Conservation (phyloP, 2,329 filamentous ascomycete genomes). For the Curvularia eragrostidis region DNA sequence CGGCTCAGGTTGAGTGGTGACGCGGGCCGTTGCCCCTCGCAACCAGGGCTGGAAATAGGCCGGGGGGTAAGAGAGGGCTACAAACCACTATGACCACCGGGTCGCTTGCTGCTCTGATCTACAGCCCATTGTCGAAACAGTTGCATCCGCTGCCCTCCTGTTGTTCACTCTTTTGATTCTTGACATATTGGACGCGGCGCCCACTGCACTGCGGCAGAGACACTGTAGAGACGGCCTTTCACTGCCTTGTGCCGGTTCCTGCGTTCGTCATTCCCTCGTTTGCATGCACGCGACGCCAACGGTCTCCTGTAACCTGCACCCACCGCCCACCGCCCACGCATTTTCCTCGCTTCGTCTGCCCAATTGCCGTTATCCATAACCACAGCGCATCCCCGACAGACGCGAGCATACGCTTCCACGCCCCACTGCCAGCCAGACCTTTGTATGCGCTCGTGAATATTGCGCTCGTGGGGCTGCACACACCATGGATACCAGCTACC, state of each 20-base stretch:
- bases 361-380: conserved; percentile 12
- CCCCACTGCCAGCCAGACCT: conserved; percentile 16
- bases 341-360: conserved; percentile 22
- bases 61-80: conserved; percentile 2
- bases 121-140: conserved; percentile 29
- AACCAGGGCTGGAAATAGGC: conserved; percentile 34
- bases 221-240: not conserved
- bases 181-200: conserved; percentile 1
- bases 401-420: conserved; percentile 10
- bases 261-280: conserved; percentile 15
- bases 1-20: conserved; percentile 7
- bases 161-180: conserved; percentile 11
- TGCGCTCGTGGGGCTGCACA: conserved; percentile 45
- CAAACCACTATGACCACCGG: conserved; percentile 27
- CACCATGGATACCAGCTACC: conserved; percentile 85
- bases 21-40: conserved; percentile 29
- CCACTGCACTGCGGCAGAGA: not conserved
- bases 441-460: conserved; percentile 46
- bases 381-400: conserved; percentile 8
- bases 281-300: conserved; percentile 10
- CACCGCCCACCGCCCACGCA: conserved; percentile 4
- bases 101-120: conserved; percentile 26
- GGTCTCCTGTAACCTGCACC: conserved; percentile 6
- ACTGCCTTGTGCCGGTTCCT: conserved; percentile 1
- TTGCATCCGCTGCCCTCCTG: conserved; percentile 36